Evolutionary conservation across 1,284 basidiomycete genomes (phyloP).

Genomic region (Cryptococcus sp.): DNA sequence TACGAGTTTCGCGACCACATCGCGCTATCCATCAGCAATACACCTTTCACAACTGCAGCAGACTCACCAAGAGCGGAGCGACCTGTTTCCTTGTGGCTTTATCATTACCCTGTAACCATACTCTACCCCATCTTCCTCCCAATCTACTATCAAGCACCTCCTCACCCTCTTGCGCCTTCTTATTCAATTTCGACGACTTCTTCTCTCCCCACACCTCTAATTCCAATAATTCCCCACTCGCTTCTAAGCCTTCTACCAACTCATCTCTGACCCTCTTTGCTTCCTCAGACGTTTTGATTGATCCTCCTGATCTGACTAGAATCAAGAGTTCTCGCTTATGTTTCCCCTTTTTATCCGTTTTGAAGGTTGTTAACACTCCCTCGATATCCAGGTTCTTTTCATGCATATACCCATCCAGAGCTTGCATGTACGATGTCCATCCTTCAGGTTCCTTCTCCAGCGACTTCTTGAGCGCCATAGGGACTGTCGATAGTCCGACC

Average conservation of each 20-base stretch:
- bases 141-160: slow-evolving; percentile 17
- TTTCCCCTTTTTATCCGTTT: slow-evolving; percentile 57
- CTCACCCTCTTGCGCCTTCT: slow-evolving; percentile 22
- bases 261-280: slow-evolving; percentile 29
- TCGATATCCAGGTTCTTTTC: slow-evolving; percentile 62
- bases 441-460: slow-evolving; percentile 52
- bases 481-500: slow-evolving; percentile 74
- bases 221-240: slow-evolving; percentile 49
- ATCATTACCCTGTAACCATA: slow-evolving; percentile 73
- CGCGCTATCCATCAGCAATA: slow-evolving; percentile 9
- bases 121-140: slow-evolving; percentile 44
- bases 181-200: slow-evolving; percentile 14
- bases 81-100: slow-evolving; percentile 72
- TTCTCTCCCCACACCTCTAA: slow-evolving; percentile 50
- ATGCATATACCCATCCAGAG: slow-evolving; percentile 60
- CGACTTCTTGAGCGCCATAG: slow-evolving; percentile 57
- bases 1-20: slow-evolving; percentile 14
- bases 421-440: slow-evolving; percentile 51
- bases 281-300: slow-evolving; percentile 11
- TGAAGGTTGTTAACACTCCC: slow-evolving; percentile 69
- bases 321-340: slow-evolving; percentile 65
- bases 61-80: slow-evolving; percentile 63
- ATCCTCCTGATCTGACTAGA: slow-evolving; percentile 51
- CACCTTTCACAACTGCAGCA: slow-evolving; percentile 14
- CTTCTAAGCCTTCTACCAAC: slow-evolving; percentile 56